Evolutionary conservation across 768 basidiomycete genomes (phyloP), one percentile per base, ranked within the genome.

Genomic region (Nidula microcarpa): DNA sequence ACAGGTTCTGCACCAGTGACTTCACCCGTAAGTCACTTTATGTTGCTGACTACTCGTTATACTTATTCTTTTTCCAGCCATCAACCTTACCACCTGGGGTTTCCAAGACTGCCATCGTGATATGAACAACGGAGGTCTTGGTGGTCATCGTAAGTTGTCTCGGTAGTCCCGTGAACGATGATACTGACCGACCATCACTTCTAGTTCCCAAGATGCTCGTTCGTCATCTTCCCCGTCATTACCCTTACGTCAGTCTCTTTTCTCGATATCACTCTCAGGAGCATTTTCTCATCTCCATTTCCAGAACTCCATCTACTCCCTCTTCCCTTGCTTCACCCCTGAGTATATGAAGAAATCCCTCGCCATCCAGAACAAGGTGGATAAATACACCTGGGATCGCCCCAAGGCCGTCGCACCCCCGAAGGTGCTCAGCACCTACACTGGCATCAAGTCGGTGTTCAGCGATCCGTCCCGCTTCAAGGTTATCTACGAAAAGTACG

Each of bases 251-350:
- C 54, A 13, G 66, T 46, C 2, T 8, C 13, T 18, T 11, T n/a
- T 35, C 11, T 5, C 6, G 33, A 34, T 35, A 7, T 3, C 3
- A 17, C 33, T 13, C 13, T 5, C 4, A 41, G 16, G 11, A 41
- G 11, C 14, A 2, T 11, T 39, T 47, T 35, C 35, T 23, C 23
- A 35, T 32, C 33, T 30, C 6, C 74, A 55, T 62, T 77, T 47
- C 63, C 66, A 59, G 80, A 75, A 68, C 67, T 82, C 78, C 10
- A 65, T 74, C 13, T 86, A 87, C 60, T 79, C 74, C 1, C 72
- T 79, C 56, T 90, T 86, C 75, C 86, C 89, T 9, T 84, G 89
- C 75, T 71, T 84, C 68, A 79, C 80, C 0, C 87, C 86, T 13
- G 54, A 58, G 16, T 64, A 68, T 49, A 71, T 74, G 72, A 62